Evolutionary conservation across 257 asterid species (phyloP).

Genomic region (Datura wrightii): DNA sequence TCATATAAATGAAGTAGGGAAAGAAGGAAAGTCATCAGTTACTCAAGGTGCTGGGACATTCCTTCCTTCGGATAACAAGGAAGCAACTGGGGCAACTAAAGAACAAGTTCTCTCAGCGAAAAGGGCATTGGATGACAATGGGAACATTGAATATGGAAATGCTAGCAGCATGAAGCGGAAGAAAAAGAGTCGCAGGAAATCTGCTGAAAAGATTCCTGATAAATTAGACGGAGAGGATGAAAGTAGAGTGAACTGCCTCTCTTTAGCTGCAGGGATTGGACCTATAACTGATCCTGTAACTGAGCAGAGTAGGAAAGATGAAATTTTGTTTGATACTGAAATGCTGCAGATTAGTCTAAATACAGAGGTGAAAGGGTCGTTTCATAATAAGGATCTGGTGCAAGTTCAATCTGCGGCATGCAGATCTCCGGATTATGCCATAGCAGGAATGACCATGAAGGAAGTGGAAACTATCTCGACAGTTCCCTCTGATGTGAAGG

Average conservation of each 20-base stretch:
- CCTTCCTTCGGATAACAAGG: conserved; percentile 29
- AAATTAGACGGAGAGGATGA: conserved; percentile 42
- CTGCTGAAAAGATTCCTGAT: conserved; percentile 39
- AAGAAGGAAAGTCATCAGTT: conserved; percentile 17
- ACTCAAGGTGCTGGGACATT: conserved; percentile 33
- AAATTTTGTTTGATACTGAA: conserved; percentile 1
- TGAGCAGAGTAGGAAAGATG: conserved; percentile 7
- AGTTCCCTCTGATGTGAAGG: conserved; percentile 29
- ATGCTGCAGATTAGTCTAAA: conserved; percentile 3
- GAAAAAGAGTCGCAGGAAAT: conserved; percentile 49
- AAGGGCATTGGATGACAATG: conserved; percentile 32
- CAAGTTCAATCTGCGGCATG: conserved; percentile 21
- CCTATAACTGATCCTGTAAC: conserved; percentile 21
- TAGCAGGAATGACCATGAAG: conserved; percentile 1
- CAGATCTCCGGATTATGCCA: background rate
- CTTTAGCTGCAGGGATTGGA: conserved; percentile 5
- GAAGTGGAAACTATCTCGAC: conserved; percentile 25
- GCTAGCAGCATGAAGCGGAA: conserved; percentile 47
- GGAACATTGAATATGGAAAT: conserved; percentile 40
- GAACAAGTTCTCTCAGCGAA: conserved; percentile 37
- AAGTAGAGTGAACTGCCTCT: background rate
- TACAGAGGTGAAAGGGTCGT: background rate
- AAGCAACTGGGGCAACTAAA: conserved; percentile 34
- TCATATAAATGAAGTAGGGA: conserved; percentile 23
- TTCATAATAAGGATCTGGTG: background rate